Percentiles rank a stretch among this genome's conserved stretches.
Evolutionary conservation across 2,329 filamentous ascomycete species (phyloP).

Genomic region (Clathrospora elynae): DNA sequence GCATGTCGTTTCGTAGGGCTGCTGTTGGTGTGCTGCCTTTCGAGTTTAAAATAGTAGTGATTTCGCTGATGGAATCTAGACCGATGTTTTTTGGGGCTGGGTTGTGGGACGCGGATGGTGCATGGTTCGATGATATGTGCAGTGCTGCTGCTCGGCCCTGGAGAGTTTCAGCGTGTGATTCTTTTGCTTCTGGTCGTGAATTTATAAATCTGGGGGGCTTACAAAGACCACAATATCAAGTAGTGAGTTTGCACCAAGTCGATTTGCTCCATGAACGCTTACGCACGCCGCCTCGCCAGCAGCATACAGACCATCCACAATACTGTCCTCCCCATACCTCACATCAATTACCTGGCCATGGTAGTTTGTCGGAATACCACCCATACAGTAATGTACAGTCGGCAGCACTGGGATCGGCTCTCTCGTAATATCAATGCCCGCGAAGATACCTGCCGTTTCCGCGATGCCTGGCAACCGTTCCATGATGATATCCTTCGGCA

Average conservation of each 20-base stretch:
- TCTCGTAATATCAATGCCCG: constrained; percentile 56
- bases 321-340: constrained; percentile 44
- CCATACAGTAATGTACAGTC: constrained; percentile 60
- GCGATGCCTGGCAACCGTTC: constrained; percentile 57
- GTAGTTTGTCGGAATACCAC: constrained; percentile 57
- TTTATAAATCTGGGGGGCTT: constrained; percentile 12
- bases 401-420: constrained; percentile 58
- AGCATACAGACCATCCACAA: constrained; percentile 55
- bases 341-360: constrained; percentile 55
- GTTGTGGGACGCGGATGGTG: constrained; percentile 46
- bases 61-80: constrained; percentile 40
- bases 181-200: not conserved
- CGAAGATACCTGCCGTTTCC: constrained; percentile 58
- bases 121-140: constrained; percentile 50
- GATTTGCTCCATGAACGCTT: constrained; percentile 56
- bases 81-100: constrained; percentile 45
- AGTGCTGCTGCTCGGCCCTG: constrained; percentile 53
- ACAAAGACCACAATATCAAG: constrained; percentile 58
- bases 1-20: constrained; percentile 51
- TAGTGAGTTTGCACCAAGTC: constrained; percentile 56
- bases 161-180: not conserved
- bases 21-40: constrained; percentile 48
- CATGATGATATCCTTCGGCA: constrained; percentile 54
- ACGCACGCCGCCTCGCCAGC: constrained; percentile 57
- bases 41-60: constrained; percentile 46